Evolutionary conservation across 2,329 filamentous ascomycete species (phyloP).

Genomic region (Penicillium vulpinum): DNA sequence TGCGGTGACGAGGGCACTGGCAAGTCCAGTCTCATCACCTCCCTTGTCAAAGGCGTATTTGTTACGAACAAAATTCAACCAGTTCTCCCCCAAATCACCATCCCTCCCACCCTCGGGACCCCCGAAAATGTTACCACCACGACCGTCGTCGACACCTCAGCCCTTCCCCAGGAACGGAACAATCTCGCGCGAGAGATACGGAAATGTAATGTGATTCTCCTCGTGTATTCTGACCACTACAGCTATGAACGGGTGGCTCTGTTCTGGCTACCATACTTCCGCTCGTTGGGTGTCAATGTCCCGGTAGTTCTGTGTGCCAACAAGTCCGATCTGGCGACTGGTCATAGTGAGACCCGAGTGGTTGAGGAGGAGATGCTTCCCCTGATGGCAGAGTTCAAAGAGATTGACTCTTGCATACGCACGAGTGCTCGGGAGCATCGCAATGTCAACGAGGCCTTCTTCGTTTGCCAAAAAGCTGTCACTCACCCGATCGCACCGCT

Average conservation of each 20-base stretch:
- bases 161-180: slow-evolving; percentile 87
- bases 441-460: slow-evolving; percentile 96
- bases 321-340: slow-evolving; percentile 83
- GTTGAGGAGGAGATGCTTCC: slow-evolving; percentile 97
- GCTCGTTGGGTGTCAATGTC: slow-evolving; percentile 96
- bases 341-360: slow-evolving; percentile 76
- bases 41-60: slow-evolving; percentile 95
- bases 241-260: slow-evolving; percentile 96
- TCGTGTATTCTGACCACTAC: slow-evolving; percentile 98
- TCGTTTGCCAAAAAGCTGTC: slow-evolving; percentile 96
- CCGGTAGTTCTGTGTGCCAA: slow-evolving; percentile 96
- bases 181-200: slow-evolving; percentile 90
- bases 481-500: slow-evolving; percentile 95
- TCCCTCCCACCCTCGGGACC: slow-evolving; percentile 87
- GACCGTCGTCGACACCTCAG: slow-evolving; percentile 89
- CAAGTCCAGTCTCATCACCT: slow-evolving; percentile 90
- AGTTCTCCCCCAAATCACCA: slow-evolving; percentile 90
- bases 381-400: slow-evolving; percentile 97
- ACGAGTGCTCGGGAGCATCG: slow-evolving; percentile 88
- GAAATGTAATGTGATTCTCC: slow-evolving; percentile 93
- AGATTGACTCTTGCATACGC: slow-evolving; percentile 96
- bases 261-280: slow-evolving; percentile 98
- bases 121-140: slow-evolving; percentile 97
- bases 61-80: slow-evolving; percentile 93
- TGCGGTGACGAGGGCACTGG: slow-evolving; percentile 96